phyloP scores from a whole-genome alignment of 225 moss, liverwort and hornwort species.

The Bryoerythrophyllum caledonicum region DNA sequence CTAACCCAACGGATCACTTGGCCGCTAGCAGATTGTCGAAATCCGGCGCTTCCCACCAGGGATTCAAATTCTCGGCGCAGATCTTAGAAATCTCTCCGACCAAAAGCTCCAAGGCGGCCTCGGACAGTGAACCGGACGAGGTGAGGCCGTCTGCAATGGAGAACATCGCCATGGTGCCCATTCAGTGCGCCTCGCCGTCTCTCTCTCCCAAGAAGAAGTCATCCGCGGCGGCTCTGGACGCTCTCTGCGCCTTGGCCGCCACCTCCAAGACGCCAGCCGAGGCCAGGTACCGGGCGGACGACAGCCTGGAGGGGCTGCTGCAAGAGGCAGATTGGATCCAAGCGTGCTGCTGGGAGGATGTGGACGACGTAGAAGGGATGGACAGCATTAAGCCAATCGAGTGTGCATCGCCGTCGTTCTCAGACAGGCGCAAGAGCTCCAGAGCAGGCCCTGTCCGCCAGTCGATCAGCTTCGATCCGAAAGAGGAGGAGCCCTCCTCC shows the following conservation, averaged over 20 bases:
- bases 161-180: conserved; percentile 43
- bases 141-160: conserved; percentile 31
- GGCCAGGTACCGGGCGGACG: conserved; percentile 26
- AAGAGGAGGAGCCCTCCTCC: conserved; percentile 15
- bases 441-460: conserved; percentile 32
- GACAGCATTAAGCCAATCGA: conserved; percentile 46
- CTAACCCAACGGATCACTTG: not conserved
- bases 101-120: conserved; percentile 3
- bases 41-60: conserved; percentile 21
- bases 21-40: not conserved
- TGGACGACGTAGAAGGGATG: conserved; percentile 29
- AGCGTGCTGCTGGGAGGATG: conserved; percentile 32
- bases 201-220: conserved; percentile 36
- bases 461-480: conserved; percentile 30
- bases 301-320: conserved; percentile 27
- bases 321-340: conserved; percentile 34
- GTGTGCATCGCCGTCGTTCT: conserved; percentile 58
- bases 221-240: conserved; percentile 30
- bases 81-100: conserved; percentile 37
- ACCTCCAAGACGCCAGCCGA: conserved; percentile 15
- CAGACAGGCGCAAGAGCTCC: conserved; percentile 31
- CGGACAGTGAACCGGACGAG: not conserved
- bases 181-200: conserved; percentile 52
- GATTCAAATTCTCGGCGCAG: conserved; percentile 36
- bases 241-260: conserved; percentile 25